phyloP scores from a whole-genome alignment of 441 rosid species.

The Gossypium aridum region DNA sequence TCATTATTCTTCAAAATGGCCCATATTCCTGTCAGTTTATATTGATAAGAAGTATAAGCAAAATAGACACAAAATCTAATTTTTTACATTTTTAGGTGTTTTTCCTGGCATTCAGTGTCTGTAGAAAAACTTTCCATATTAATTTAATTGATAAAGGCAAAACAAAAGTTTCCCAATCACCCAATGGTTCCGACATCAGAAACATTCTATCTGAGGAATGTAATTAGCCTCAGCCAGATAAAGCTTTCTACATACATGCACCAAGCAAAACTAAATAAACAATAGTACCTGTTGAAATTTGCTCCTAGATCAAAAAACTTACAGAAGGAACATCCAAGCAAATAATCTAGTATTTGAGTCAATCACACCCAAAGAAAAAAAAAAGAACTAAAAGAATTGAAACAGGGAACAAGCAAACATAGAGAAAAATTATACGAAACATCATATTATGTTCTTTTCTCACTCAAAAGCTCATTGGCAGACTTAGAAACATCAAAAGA shows the following conservation, averaged over 20 bases:
- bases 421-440: background rate
- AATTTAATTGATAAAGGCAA: background rate
- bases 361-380: background rate
- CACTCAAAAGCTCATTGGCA: background rate
- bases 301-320: background rate
- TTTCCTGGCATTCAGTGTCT: background rate
- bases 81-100: background rate
- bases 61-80: background rate
- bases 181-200: background rate
- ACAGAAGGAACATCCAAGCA: background rate
- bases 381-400: background rate
- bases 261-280: background rate
- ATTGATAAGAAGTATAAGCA: background rate
- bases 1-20: slow-evolving; percentile 87
- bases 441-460: background rate
- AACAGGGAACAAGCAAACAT: background rate
- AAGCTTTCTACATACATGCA: background rate
- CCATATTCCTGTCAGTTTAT: slow-evolving; percentile 57
- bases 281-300: background rate
- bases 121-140: background rate
- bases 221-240: background rate
- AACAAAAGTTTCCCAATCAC: background rate
- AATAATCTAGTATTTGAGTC: background rate
- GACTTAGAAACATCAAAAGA: background rate
- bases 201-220: background rate